phyloP scores from a whole-genome alignment of 768 basidiomycete species.

The Boletus vinaceobasis region DNA sequence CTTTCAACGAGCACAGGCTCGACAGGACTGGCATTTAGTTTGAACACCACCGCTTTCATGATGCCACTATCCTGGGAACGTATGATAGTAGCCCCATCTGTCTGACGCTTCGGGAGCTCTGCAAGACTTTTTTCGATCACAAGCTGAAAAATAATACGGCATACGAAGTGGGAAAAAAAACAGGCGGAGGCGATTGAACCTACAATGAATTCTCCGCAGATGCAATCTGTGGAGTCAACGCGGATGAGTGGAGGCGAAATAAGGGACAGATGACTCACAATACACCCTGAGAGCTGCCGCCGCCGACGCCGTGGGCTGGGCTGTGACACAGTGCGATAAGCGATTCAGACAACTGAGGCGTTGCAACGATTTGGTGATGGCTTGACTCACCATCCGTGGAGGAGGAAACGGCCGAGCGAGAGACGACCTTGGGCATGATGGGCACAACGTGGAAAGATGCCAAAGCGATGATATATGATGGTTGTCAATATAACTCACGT shows the following conservation, averaged over 20 bases:
- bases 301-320: constrained; percentile 76
- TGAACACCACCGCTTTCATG: constrained; percentile 72
- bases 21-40: constrained; percentile 70
- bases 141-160: constrained; percentile 44
- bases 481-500: constrained; percentile 21
- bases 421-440: constrained; percentile 88
- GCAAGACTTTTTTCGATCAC: constrained; percentile 76
- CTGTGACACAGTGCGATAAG: constrained; percentile 35
- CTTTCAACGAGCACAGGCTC: constrained; percentile 77
- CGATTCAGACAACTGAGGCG: background rate
- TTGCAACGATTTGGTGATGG: background rate
- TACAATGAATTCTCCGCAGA: constrained; percentile 86
- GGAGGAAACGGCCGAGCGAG: constrained; percentile 83
- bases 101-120: constrained; percentile 65
- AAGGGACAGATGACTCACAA: constrained; percentile 47
- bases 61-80: constrained; percentile 62
- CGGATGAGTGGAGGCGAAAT: constrained; percentile 6
- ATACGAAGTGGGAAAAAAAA: constrained; percentile 4
- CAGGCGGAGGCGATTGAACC: constrained; percentile 27
- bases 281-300: constrained; percentile 77
- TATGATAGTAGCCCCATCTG: constrained; percentile 79
- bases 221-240: constrained; percentile 56
- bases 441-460: background rate
- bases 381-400: constrained; percentile 69
- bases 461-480: background rate